Base-by-base conservation (phyloP, 2,329 filamentous ascomycete genomes). In the Magnaporthiopsis rhizophila region DNA sequence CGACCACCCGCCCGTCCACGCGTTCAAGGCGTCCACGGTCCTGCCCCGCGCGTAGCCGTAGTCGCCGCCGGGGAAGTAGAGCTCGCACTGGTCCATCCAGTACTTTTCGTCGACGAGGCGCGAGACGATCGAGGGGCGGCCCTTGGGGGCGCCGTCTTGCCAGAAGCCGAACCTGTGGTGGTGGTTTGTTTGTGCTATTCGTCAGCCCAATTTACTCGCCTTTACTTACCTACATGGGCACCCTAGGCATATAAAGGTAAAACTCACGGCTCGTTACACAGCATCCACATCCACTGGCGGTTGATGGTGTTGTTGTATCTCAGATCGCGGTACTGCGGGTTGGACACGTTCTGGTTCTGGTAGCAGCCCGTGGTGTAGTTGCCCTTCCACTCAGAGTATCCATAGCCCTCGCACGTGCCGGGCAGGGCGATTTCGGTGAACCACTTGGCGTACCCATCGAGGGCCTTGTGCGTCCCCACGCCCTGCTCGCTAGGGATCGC, bases 281-380 rank as follows among this genome's bases (percentile, higher is more conserved):
- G 74, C 71, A 86, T 77, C 82, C 82, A 86, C 18, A 76, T 73
- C 82, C 81, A 86, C 67, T 84, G 82, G 3, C 82, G 75, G 71
- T 83, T 78, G 45, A 75, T 68, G 0, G 67, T 66, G 69, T 85
- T 85, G 68, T 66, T 65, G 0, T 72, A 69, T 3, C 70, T 67
- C 38, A 75, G 62, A 62, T 79, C 77, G 62, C 72, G 72, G 72
- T 75, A 78, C 63, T 75, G 68, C 24, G 74, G 71, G 69, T 80
- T 78, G 34, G 74, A 75, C 3, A 71, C 74, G 70, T 86, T 82
- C 73, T 80, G 68, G 63, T 78, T 67, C 71, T 77, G 67, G 72
- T 75, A 78, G 61, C 81, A 84, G 64, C 78, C 75, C 18, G 77
- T 78, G 69, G 81, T 83, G 67, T 76, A 74, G 12, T 72, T 74